These are phyloP conservation scores for Clavispora carvajalis DNA, from an alignment of 805 yeast genomes.

Conservation along the genomic window DNA sequence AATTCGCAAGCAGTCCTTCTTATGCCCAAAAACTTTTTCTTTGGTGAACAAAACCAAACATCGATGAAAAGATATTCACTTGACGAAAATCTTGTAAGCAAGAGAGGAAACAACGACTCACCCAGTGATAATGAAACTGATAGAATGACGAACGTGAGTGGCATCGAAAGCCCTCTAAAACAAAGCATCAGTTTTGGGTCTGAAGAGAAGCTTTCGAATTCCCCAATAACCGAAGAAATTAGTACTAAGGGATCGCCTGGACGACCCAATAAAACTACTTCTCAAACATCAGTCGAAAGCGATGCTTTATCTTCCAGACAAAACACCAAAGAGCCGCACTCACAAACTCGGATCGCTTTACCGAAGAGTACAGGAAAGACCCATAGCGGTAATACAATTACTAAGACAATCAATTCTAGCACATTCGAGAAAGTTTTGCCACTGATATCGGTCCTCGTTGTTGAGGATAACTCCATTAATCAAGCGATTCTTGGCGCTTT, in stretches of 20 bases:
- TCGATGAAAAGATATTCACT: slow-evolving; percentile 22
- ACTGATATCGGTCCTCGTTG: slow-evolving; percentile 83
- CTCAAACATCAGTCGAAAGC: neutral
- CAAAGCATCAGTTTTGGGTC: neutral
- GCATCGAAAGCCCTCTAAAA: neutral
- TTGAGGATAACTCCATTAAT: slow-evolving; percentile 93
- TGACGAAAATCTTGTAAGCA: slow-evolving; percentile 17
- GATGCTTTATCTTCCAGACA: neutral
- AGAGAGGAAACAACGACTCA: neutral
- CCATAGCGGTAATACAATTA: neutral
- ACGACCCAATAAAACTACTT: neutral
- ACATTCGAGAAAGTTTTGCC: slow-evolving; percentile 67
- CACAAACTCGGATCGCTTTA: neutral
- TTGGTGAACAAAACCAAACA: slow-evolving; percentile 16
- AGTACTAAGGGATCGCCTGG: neutral
- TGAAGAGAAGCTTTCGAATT: neutral
- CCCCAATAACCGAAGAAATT: neutral
- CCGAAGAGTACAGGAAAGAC: neutral
- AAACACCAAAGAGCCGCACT: neutral
- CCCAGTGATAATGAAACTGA: neutral
- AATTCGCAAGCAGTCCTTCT: slow-evolving; percentile 44
- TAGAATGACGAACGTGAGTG: slow-evolving; percentile 13
- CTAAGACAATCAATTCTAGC: slow-evolving; percentile 24
- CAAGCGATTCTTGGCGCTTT: slow-evolving; percentile 88
- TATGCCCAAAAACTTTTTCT: slow-evolving; percentile 44